Evolutionary conservation across 2,329 filamentous ascomycete genomes (phyloP), one percentile per base, ranked within the genome.

Genomic region (Kalmusia sp.): DNA sequence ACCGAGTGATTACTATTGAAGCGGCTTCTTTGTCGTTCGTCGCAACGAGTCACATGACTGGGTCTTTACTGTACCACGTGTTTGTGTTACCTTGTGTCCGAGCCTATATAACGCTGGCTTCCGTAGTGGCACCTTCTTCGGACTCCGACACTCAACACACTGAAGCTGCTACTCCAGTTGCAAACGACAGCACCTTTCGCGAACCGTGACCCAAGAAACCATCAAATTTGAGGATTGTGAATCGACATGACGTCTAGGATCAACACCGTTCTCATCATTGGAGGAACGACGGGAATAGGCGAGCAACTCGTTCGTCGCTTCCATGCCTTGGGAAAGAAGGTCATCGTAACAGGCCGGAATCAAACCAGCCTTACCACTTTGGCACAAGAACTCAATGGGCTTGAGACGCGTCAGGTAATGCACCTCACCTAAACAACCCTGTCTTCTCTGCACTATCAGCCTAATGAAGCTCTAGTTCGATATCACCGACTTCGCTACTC

Each of bases 241-340:
- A 24, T 12, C 37, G 28, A 17, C 30, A 48, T 48, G 45, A 17
- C 45, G 12, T 35, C 45, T 14, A 38, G 24, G 21, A 27, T 48
- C 24, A 38, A 40, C 27, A 49, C 47, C 11, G 15, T 49, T 8
- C 70, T 84, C 43, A 51, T 68, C 8, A 64, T 64, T 25, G 63
- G 82, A 4, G 82, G 81, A 15, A 80, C 71, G 0, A 80, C 81
- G 15, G 82, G 82, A 28, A 82, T 85, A 19, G 81, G 82, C 46
- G 76, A 76, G 50, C 80, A 77, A 1, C 69, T 84, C 15, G 74
- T 80, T 0, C 63, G 80, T 40, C 78, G 80, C 52, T 71, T 83
- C 45, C 72, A 81, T 47, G 49, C 50, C 25, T 55, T 61, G 48
- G 76, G 76, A 45, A 82, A 82, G 55, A 80, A 79, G 45, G 78